A percentile compares a stretch with the other conserved stretches of the same genome.
Conservation (phyloP, 805 yeast genomes). For the Schwanniomyces occidentalis region DNA sequence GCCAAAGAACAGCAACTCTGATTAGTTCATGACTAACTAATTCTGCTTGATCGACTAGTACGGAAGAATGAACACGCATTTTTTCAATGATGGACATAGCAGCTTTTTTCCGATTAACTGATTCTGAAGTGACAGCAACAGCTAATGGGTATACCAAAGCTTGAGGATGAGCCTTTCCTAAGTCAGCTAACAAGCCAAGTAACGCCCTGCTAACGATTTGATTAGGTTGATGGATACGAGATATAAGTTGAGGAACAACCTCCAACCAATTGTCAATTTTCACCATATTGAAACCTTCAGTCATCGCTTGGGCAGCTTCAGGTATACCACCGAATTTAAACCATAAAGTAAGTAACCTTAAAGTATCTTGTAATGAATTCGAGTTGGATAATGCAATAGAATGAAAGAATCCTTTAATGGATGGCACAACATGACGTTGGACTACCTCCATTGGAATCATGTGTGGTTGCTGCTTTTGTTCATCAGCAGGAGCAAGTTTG, state of each 20-base stretch:
- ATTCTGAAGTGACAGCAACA: constrained; percentile 93
- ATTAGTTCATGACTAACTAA: constrained; percentile 91
- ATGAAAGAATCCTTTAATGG: constrained; percentile 93
- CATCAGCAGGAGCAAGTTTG: constrained; percentile 18
- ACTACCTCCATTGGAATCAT: constrained; percentile 55
- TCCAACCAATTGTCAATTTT: constrained; percentile 93
- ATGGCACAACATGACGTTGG: constrained; percentile 90
- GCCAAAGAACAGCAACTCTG: constrained; percentile 95
- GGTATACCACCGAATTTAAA: constrained; percentile 92
- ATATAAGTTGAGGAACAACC: constrained; percentile 92
- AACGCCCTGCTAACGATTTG: constrained; percentile 78
- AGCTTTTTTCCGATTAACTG: constrained; percentile 84
- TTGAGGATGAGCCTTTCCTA: constrained; percentile 96
- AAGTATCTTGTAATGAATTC: constrained; percentile 88
- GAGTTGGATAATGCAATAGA: constrained; percentile 86
- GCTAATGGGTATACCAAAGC: constrained; percentile 93
- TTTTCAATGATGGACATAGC: constrained; percentile 89
- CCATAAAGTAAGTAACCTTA: constrained; percentile 90
- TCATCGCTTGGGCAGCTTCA: constrained; percentile 87
- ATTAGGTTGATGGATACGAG: constrained; percentile 95
- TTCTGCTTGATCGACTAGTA: constrained; percentile 87
- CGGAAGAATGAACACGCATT: constrained; percentile 85
- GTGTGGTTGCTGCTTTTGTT: constrained; percentile 11
- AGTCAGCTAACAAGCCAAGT: constrained; percentile 75
- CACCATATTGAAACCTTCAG: constrained; percentile 87